Evolutionary conservation across 1,139 yeast species (phyloP), one percentile per base, ranked within the genome.

Genomic region (Scheffersomyces illinoinensis): DNA sequence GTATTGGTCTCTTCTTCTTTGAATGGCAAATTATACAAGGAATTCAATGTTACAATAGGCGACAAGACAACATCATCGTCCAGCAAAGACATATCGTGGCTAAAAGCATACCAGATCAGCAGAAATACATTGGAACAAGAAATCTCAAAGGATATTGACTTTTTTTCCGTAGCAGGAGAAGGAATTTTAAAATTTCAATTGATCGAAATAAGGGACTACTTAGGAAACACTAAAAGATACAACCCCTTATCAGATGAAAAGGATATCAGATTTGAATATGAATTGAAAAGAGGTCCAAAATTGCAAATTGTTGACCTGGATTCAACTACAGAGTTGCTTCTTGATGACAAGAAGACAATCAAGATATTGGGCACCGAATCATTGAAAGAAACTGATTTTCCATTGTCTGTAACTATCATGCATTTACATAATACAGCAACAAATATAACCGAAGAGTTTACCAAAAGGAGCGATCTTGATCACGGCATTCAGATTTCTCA

Each of bases 141-240:
- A 58, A 58, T 78, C 6, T 62, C 76, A n/a, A 66, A 66, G 14
- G 59, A 71, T 24, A 75, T 76, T 1, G 61, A 65, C 0, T 56
- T 72, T 8, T 61, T 76, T 10, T 46, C 57, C 7, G 64, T 62
- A 0, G 76, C 78, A 17, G 75, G 78, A 21, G 76, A 85, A 6
- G 97, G 97, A 17, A 76, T 76, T 21, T 82, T 91, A 71, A 81
- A 85, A 49, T 92, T 90, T 68, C 85, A 85, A 55, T 80, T 93
- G 52, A 84, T 86, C 53, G 86, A 85, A 61, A 83, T 93, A 6
- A 81, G 82, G 10, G 98, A 93, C 72, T 90, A 89, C 1, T 78
- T 91, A 61, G 97, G 97, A 0, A 91, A 91, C 66, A 65, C 75
- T 2, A 84, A 87, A 58, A 81, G 84, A 58, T 91, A 87, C 65